phyloP scores from a whole-genome alignment of 192 early-diverging fungal species.

The Coemansia sp. region DNA sequence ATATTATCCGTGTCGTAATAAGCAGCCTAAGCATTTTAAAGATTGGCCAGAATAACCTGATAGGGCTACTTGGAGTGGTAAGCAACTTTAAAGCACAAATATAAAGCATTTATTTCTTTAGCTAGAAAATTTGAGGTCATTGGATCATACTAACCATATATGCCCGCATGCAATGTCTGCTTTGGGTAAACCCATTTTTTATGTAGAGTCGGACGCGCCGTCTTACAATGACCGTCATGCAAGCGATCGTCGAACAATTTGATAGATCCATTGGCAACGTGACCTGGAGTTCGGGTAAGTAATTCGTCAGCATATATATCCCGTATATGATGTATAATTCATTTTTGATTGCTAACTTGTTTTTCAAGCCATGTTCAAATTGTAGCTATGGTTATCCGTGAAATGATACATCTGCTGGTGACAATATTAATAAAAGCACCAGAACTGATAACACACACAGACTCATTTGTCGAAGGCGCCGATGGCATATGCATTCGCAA shows the following conservation, averaged over 20 bases:
- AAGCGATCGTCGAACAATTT: constrained; percentile 36
- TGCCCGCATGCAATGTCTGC: no score
- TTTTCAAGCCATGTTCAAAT: background rate
- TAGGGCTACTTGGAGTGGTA: constrained; percentile 18
- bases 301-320: background rate
- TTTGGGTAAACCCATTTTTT: no score
- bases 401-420: constrained; percentile 8
- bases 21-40: constrained; percentile 12
- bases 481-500: constrained; percentile 17
- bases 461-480: constrained; percentile 1
- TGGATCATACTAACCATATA: no score
- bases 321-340: background rate
- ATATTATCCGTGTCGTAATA: constrained; percentile 18
- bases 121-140: no score
- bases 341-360: no score
- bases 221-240: constrained; percentile 27
- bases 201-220: constrained; percentile 12
- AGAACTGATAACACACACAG: constrained; percentile 18
- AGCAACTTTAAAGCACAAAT: background rate
- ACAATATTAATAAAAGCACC: constrained; percentile 19
- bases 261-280: constrained; percentile 7
- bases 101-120: no score
- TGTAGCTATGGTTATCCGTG: constrained; percentile 25
- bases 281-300: constrained; percentile 3
- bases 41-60: constrained; percentile 11